phyloP scores from a whole-genome alignment of 2,329 filamentous ascomycete genomes.

The Epichloe coenophiala region DNA sequence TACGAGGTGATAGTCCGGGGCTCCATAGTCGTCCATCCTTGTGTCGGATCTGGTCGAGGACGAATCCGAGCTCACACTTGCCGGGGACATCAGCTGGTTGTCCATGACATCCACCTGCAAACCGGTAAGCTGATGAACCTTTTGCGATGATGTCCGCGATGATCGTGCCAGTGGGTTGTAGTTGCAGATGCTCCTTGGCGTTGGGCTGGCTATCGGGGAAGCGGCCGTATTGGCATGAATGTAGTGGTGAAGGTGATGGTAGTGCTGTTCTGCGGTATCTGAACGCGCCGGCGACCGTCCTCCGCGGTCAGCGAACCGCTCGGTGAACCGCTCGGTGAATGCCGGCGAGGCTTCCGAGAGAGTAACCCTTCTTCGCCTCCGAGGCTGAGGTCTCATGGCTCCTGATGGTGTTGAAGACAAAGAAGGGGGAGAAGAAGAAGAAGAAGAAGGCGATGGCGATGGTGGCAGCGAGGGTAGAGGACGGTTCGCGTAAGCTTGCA shows the following conservation, averaged over 20 bases:
- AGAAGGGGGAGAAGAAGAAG: neutral
- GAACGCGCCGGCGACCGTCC: neutral
- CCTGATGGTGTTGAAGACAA: neutral
- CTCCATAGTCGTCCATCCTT: neutral
- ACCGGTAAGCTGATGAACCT: constrained; percentile 29
- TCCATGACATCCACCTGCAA: constrained; percentile 20
- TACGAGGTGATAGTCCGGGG: constrained; percentile 4
- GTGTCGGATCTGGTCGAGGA: constrained; percentile 1
- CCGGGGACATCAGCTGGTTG: neutral
- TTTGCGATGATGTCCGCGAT: constrained; percentile 19
- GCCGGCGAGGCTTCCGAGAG: neutral
- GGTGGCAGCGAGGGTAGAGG: constrained; percentile 11
- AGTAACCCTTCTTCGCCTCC: neutral
- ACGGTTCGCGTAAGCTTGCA: constrained; percentile 9
- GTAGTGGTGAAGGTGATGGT: neutral
- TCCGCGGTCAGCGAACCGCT: neutral
- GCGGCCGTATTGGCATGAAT: neutral
- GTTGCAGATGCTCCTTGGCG: neutral
- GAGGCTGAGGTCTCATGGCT: neutral
- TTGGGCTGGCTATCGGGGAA: neutral
- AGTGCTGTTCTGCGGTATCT: neutral
- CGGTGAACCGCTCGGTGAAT: too few relatives aligned
- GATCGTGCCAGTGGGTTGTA: neutral
- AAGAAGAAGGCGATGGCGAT: neutral
- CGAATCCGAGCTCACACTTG: constrained; percentile 3